A percentile compares a stretch with the other conserved stretches of the same genome.
Conservation (phyloP, 2,329 filamentous ascomycete genomes). For the Aureobasidium sp. region DNA sequence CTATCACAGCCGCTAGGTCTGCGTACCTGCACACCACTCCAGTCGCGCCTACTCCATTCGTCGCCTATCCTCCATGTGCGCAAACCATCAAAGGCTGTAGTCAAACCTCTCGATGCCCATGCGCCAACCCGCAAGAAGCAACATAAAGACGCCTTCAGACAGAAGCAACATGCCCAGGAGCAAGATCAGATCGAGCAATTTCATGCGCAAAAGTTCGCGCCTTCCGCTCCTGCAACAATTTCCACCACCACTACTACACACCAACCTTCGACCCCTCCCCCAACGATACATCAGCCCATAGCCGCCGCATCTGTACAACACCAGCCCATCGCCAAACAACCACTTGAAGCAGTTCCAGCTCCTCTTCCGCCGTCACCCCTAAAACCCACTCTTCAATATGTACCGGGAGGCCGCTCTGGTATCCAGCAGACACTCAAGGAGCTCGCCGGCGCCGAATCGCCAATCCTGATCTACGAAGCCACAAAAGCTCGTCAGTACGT, state of each 20-base stretch:
- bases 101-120: neutral
- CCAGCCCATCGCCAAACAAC: neutral
- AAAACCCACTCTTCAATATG: neutral
- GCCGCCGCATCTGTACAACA: neutral
- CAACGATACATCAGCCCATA: neutral
- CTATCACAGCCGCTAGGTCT: neutral
- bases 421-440: neutral
- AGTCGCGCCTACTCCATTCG: neutral
- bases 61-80: neutral
- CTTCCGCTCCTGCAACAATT: neutral
- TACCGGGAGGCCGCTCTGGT: neutral
- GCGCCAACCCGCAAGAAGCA: conserved; percentile 1
- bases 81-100: conserved; percentile 8
- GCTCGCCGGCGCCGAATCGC: neutral
- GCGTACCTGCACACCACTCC: neutral
- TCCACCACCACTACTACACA: neutral
- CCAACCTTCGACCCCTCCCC: neutral
- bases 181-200: neutral
- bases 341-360: too few species aligned
- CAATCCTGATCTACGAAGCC: conserved; percentile 6
- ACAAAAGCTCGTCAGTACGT: conserved; percentile 5
- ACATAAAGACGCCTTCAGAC: neutral
- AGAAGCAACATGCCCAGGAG: neutral
- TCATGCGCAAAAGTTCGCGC: neutral
- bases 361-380: neutral